Conservation (phyloP, 2,329 filamentous ascomycete genomes). For the Onygenales sp. region DNA sequence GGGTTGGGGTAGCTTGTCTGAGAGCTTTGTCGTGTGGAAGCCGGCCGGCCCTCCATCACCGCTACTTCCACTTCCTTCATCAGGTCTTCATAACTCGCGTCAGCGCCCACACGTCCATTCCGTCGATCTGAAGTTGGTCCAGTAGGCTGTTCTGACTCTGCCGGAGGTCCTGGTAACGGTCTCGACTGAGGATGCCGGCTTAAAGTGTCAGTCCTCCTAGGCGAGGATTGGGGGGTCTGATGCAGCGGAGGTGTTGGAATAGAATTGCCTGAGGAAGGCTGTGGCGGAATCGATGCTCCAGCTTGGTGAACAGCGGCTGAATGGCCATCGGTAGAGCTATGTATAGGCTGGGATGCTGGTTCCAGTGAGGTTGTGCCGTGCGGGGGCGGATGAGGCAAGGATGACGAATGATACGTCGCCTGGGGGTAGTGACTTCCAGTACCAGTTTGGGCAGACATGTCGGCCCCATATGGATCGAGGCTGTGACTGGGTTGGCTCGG, state of each 20-base stretch:
- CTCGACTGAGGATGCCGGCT: conserved; percentile 48
- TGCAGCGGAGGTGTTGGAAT: conserved; percentile 41
- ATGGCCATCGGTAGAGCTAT: conserved; percentile 17
- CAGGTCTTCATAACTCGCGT: conserved; percentile 45
- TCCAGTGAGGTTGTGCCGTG: conserved; percentile 1
- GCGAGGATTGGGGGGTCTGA: conserved; percentile 41
- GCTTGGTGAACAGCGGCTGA: conserved; percentile 19
- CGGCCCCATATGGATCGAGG: not conserved
- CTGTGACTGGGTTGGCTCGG: conserved; percentile 11
- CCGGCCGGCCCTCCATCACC: conserved; percentile 30
- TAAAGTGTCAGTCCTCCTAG: conserved; percentile 43
- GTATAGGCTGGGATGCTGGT: conserved; percentile 5
- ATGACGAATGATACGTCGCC: not conserved
- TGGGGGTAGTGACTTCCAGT: not conserved
- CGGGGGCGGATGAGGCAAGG: conserved; percentile 5
- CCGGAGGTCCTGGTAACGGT: conserved; percentile 50
- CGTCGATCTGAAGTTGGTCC: conserved; percentile 15
- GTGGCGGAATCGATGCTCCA: conserved; percentile 9
- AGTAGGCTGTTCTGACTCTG: conserved; percentile 32
- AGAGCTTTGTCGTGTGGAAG: conserved; percentile 18
- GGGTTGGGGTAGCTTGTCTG: conserved; percentile 17
- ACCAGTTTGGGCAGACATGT: not conserved
- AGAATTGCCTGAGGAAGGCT: conserved; percentile 27
- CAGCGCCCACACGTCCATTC: conserved; percentile 24
- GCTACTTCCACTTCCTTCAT: conserved; percentile 49